phyloP scores from a whole-genome alignment of 805 yeast genomes.

The Pichia cephalocereana region DNA sequence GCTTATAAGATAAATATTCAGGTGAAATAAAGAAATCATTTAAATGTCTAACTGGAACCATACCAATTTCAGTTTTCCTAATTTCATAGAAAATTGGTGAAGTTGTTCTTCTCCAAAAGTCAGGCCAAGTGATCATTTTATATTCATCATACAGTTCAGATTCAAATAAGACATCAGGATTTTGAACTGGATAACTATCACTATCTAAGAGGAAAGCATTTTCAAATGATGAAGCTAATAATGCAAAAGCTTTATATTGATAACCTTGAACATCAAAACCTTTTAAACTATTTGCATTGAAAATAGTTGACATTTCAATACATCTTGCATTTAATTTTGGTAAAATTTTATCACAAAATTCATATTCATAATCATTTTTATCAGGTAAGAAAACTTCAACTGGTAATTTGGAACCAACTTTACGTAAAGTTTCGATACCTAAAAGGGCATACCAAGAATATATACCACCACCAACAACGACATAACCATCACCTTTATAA shows the following conservation, averaged over 20 bases:
- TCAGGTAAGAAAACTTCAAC: constrained; percentile 77
- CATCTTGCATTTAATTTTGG: constrained; percentile 60
- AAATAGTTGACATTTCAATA: constrained; percentile 50
- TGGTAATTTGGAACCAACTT: constrained; percentile 60
- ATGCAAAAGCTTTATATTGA: constrained; percentile 62
- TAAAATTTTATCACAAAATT: constrained; percentile 54
- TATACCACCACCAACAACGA: constrained; percentile 74
- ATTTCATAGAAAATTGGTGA: constrained; percentile 65
- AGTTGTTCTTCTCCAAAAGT: constrained; percentile 80
- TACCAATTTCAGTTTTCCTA: constrained; percentile 45
- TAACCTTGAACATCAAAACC: constrained; percentile 49
- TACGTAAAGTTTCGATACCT: constrained; percentile 56
- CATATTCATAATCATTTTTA: constrained; percentile 59
- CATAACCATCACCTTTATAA: constrained; percentile 39
- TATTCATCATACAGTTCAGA: constrained; percentile 44
- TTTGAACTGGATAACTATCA: constrained; percentile 61
- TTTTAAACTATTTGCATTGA: constrained; percentile 44
- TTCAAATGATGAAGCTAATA: constrained; percentile 65
- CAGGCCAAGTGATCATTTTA: constrained; percentile 69
- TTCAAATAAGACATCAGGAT: constrained; percentile 52
- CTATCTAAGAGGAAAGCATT: constrained; percentile 66
- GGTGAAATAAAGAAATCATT: constrained; percentile 27
- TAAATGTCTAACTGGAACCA: constrained; percentile 21
- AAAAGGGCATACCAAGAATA: constrained; percentile 64
- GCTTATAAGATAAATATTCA: constrained; percentile 22